Base-by-base conservation (phyloP, 75 land plant species). In the Azolla pinnata region DNA sequence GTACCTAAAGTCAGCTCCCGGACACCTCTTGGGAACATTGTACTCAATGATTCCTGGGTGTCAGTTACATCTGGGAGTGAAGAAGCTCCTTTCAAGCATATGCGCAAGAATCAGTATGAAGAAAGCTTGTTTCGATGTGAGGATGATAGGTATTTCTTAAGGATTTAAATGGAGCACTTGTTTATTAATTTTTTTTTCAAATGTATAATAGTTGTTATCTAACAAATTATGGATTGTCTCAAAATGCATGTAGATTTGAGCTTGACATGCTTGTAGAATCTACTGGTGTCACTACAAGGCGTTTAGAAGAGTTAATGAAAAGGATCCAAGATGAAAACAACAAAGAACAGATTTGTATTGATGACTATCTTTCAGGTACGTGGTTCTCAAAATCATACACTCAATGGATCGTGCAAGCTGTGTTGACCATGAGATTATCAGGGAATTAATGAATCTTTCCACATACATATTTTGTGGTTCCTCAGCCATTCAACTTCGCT, bases 301-400 rank as follows among this genome's bases (percentile, higher is more conserved):
- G 53, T 33, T 68, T 71, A 29, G 61, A 53, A 30, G 68, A 71
- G 25, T 25, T 54, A 61, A 24, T 58, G 27, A 61, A 64, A 33
- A 71, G 49, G 68, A 46, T 55, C 10, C 69, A 31, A 0, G 69
- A 45, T 29, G 40, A 19, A 0, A 29, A 14, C 31, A 49, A 31
- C 55, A 67, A 67, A 29, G 32, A 28, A 56, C 84, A 72, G 64
- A 67, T 79, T 59, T 73, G 56, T 20, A 64, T 88, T 32, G 96
- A 89, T 34, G 98, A 89, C 0, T 64, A 79, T 44, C 68, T 90
- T 18, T 78, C 80, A 47, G 80, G 88, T 84, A 62, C 33, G 21
- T 28, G n/a, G 0, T 21, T 12, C 33, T 47, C 60, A 68, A 68
- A 8, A 38, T 38, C n/a, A n/a, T n/a, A n/a, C n/a, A n/a, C n/a